Base-by-base conservation (phyloP, 2,329 filamentous ascomycete genomes). In the Furcasterigmium furcatum region DNA sequence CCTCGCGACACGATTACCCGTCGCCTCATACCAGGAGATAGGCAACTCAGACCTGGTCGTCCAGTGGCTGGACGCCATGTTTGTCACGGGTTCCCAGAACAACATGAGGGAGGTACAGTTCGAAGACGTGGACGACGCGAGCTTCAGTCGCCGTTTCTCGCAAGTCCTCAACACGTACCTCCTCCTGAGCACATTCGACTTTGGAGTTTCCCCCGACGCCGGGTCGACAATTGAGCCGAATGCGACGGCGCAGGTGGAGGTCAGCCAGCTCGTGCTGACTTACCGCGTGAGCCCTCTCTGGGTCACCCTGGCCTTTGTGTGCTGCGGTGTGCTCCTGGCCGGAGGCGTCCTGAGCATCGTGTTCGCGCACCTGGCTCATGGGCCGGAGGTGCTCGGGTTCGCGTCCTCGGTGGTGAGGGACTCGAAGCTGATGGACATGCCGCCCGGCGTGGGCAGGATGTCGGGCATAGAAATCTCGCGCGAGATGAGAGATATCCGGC, bases 111-210 rank as follows among this genome's bases (percentile, higher is more conserved):
- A 18, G 36, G 10, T 19, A n/a, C 8, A 21, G 29, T 30, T 16
- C 38, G 12, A 19, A n/a, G 4, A 24, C 7, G 8, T 32, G 20
- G 38, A 29, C 38, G 18, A 21, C 20, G 20, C 22, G 7, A 27
- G 20, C 13, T 32, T 48, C 14, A 41, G 46, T 4, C 5, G 30
- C 16, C 47, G 47, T 3, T 22, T 49, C 8, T 35, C 27, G 6
- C 46, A 45, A 36, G 13, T 48, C 13, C 36, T 49, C 12, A 46
- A 41, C 34, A 43, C 34, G 13, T 43, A 49, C 19, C 16, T 43
- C 2, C 22, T 47, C 18, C 42, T 50, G 3, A 43, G 43, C 24
- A 25, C 18, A 14, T 34, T 20, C 12, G 24, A 20, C 18, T n/a
- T n/a, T n/a, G n/a, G n/a, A n/a, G n/a, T n/a, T n/a, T n/a, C n/a